Evolutionary conservation across 192 early-diverging fungal species (phyloP), one percentile per base, ranked within the genome.

Genomic region (Umbelopsis sp.): DNA sequence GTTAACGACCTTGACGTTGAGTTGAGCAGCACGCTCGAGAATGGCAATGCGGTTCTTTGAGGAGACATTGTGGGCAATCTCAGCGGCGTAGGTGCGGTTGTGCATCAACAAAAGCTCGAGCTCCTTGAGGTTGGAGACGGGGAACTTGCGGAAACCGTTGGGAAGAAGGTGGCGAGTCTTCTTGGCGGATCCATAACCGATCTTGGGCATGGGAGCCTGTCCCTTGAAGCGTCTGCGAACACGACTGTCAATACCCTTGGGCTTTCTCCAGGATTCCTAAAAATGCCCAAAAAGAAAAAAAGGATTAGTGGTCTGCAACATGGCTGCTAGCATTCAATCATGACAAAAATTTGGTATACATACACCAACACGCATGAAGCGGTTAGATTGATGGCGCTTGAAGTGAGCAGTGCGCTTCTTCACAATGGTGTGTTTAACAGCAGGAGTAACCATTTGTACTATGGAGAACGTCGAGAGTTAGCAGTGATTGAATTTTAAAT

Each of bases 401-500:
- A 99, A 99, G 80, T 85, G 85, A 87, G 92, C 93, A 79, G 92
- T 96, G 86, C 95, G 93, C 93, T 99, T 99, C 95, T 99, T 98
- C 83, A 99, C 92, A 84, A 98, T 98, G 79, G 87, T 90, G 81
- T 91, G 88, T 86, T 97, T 98, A 78, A 91, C 93, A 73, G 92
- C 81, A 79, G 97, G 94, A 86, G 92, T 88, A 78, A 95, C 94
- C 97, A 97, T 99, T 87, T 92, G 88, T 55, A 71, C 70, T 61
- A 30, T n/a, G 33, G 33, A 25, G 35, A 35, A 35, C 13, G 37
- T 41, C 37, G 37, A 41, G 7, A 41, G 37, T 41, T 41, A 41
- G 37, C 18, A 61, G 5, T 61, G 25, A 15, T 61, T 33, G 16
- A 13, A 35, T 35, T 61, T 35, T 16, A 61, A 27, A 33, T 18